phyloP scores from a whole-genome alignment of 1,139 yeast species.

The Suhomyces wounanorum region DNA sequence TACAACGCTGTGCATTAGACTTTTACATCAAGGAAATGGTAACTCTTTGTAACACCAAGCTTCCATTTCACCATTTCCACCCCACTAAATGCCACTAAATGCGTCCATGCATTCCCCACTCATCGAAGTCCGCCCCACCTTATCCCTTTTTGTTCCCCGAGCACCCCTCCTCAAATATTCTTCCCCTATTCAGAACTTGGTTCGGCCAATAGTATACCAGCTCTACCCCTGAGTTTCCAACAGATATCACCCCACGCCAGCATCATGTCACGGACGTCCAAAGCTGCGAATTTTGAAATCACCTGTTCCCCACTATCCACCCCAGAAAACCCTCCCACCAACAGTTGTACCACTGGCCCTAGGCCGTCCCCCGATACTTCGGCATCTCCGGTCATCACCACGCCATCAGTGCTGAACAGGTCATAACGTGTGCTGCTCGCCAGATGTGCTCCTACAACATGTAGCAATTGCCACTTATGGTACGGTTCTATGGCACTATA shows the following conservation, averaged over 20 bases:
- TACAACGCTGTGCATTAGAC: too few relatives aligned
- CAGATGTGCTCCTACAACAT: neutral
- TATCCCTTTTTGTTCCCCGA: neutral
- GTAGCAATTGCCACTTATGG: neutral
- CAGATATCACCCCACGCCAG: neutral
- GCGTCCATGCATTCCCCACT: neutral
- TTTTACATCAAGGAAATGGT: too few relatives aligned
- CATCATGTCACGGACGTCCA: neutral
- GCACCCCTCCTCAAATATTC: neutral
- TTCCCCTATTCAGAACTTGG: neutral
- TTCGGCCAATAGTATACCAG: neutral
- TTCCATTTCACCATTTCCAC: too few relatives aligned
- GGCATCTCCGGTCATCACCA: neutral
- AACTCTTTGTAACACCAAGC: too few relatives aligned
- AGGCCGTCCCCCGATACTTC: neutral
- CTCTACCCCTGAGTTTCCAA: neutral
- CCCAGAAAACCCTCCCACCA: neutral
- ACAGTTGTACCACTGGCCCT: neutral
- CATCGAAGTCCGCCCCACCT: neutral
- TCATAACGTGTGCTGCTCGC: neutral
- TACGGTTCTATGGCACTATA: too few relatives aligned
- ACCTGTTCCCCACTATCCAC: neutral
- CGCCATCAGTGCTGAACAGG: neutral
- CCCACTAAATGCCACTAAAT: too few relatives aligned
- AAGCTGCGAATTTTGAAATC: conserved; percentile 1